These are phyloP conservation scores for Ascochyta koolunga DNA, from an alignment of 2,329 filamentous ascomycete genomes.

Conservation along the genomic window DNA sequence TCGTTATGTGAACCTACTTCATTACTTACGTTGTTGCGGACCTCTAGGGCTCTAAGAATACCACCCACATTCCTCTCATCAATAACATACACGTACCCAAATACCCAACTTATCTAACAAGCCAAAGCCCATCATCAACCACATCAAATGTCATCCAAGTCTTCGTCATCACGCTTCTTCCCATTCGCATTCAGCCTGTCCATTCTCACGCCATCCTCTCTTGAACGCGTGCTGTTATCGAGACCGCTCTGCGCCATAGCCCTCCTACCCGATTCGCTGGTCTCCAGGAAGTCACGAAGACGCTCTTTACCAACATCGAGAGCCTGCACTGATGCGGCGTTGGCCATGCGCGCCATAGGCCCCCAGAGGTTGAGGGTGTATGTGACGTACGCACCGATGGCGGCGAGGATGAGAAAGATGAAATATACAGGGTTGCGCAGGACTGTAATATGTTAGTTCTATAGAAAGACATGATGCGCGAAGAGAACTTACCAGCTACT, in stretches of 20 bases:
- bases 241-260: slow-evolving; percentile 71
- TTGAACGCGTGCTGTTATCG: slow-evolving; percentile 17
- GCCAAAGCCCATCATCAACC: neutral
- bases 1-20: neutral
- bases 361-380: slow-evolving; percentile 95
- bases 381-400: slow-evolving; percentile 81
- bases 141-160: slow-evolving; percentile 45
- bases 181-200: slow-evolving; percentile 51
- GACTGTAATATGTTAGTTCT: slow-evolving; percentile 61
- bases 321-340: slow-evolving; percentile 85
- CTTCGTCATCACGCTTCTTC: slow-evolving; percentile 47
- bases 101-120: neutral
- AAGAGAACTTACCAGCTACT: slow-evolving; percentile 73
- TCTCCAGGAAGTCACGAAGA: slow-evolving; percentile 86
- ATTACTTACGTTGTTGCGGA: neutral
- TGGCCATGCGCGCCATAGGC: slow-evolving; percentile 93
- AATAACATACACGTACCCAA: slow-evolving; percentile 12
- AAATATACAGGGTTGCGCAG: slow-evolving; percentile 94
- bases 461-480: neutral
- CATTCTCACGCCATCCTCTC: slow-evolving; percentile 41
- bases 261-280: slow-evolving; percentile 81
- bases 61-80: neutral
- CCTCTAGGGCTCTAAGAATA: slow-evolving; percentile 13
- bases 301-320: slow-evolving; percentile 91
- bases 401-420: slow-evolving; percentile 79